Conservation (phyloP, 148 eudicot genomes). For the Limonium bicolor region DNA sequence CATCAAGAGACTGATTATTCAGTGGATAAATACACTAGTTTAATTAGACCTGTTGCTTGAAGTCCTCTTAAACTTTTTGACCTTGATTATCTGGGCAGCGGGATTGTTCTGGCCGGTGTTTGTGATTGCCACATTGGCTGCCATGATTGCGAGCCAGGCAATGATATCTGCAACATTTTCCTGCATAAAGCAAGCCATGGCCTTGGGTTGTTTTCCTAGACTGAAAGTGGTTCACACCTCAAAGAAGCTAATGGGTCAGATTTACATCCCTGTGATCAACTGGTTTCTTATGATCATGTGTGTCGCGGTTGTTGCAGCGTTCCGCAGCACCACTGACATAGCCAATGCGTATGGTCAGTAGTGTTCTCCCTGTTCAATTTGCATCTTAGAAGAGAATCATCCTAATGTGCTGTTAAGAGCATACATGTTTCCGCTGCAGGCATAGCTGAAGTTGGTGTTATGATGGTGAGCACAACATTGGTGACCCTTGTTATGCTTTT, state of each 20-base stretch:
- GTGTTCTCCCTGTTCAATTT: neutral
- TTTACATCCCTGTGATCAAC: constrained; percentile 89
- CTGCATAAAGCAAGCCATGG: constrained; percentile 76
- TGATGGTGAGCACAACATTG: constrained; percentile 78
- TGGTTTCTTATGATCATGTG: constrained; percentile 95
- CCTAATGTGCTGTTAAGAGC: too few species aligned
- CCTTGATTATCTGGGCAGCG: constrained; percentile 25
- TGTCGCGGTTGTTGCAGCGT: constrained; percentile 67
- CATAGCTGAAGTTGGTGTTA: constrained; percentile 96
- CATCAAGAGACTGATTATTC: neutral
- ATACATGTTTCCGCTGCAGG: constrained; percentile 42
- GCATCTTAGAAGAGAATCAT: neutral
- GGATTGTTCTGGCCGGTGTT: constrained; percentile 89
- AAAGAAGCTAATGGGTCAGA: constrained; percentile 76
- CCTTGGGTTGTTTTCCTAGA: constrained; percentile 92
- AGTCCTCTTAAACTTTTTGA: neutral
- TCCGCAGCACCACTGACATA: constrained; percentile 64
- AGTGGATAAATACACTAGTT: too few species aligned
- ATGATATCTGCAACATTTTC: constrained; percentile 98
- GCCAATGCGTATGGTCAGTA: constrained; percentile 83
- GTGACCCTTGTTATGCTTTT: constrained; percentile 94
- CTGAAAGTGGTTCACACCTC: constrained; percentile 89
- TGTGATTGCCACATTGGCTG: constrained; percentile 82
- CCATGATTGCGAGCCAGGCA: constrained; percentile 92
- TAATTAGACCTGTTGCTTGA: too few species aligned